Percentiles rank a stretch among this genome's conserved stretches.
These are phyloP conservation scores for Neoscytalidium dimidiatum DNA, from an alignment of 2,329 filamentous ascomycete genomes.

Conservation along the genomic window DNA sequence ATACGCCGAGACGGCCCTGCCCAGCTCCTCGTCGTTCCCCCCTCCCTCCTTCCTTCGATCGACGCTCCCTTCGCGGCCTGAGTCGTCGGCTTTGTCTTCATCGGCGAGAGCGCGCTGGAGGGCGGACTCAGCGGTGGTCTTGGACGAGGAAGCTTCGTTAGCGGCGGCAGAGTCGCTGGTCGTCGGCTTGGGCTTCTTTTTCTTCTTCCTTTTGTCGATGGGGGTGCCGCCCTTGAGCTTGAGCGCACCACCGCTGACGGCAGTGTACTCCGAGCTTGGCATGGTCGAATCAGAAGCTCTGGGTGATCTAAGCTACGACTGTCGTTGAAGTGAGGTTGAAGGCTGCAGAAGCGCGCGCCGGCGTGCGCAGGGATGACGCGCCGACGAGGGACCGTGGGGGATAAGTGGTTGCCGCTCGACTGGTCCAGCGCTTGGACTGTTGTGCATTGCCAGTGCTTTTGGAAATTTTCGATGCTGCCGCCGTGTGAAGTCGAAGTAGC, in stretches of 20 bases:
- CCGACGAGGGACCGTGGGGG: neutral
- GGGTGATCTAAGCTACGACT: no score
- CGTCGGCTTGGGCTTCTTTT: slow-evolving; percentile 32
- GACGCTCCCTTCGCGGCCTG: neutral
- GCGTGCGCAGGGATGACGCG: neutral
- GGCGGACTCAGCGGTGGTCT: neutral
- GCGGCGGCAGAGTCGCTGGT: slow-evolving; percentile 21
- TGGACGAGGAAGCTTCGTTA: slow-evolving; percentile 19
- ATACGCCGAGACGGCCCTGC: slow-evolving; percentile 22
- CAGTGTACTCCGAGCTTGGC: slow-evolving; percentile 17
- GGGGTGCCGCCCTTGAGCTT: slow-evolving; percentile 76
- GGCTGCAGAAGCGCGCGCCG: neutral
- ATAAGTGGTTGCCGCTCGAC: neutral
- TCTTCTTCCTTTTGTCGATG: slow-evolving; percentile 66
- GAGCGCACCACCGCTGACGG: slow-evolving; percentile 69
- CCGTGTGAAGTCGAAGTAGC: no score
- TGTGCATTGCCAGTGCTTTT: no score
- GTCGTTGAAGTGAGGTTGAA: no score
- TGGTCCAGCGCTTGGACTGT: no score
- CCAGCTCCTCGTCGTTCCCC: slow-evolving; percentile 25
- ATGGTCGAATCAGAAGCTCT: neutral
- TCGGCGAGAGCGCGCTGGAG: slow-evolving; percentile 28
- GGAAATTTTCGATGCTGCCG: no score
- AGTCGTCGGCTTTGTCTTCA: slow-evolving; percentile 23
- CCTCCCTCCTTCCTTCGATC: neutral